Base-by-base conservation (phyloP, 371 early-diverging fungal genomes). In the Rhizoclosmatium hyalinum region DNA sequence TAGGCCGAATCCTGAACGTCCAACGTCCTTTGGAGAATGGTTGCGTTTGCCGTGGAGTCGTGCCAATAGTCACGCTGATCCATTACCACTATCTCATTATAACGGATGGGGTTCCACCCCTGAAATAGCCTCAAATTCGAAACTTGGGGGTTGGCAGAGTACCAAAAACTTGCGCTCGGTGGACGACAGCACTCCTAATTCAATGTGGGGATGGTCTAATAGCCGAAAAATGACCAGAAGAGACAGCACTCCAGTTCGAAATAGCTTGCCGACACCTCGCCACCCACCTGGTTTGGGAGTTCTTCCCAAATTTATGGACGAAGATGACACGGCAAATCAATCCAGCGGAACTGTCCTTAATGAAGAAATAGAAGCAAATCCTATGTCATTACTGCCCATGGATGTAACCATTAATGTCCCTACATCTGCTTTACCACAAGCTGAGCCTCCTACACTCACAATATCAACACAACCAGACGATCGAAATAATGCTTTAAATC, bases 41-140 rank as follows among this genome's bases (percentile, higher is more conserved):
- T 58, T 58, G 32, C 32, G 32, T 32, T 32, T 32, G 6, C 58
- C 53, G 0, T 53, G 53, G 53, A n/a, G 53, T 12, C 14, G 53
- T 14, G 17, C 24, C 14, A 64, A 45, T 32, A 64, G 32, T 41
- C 21, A 6, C 19, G 46, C 46, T 41, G 64, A 64, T 10, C 8
- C 12, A 10, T 64, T 64, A 64, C 64, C 64, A 12, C 41, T 64
- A 17, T 41, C 64, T 4, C 64, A 41, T 10, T 43, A 64, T 41
- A 64, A 64, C 46, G 41, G 39, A 19, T 64, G 64, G 64, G 64
- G 46, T 6, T 64, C 64, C 41, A 64, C 64, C 12, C 64, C 64
- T 3, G 64, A 64, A 4, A 39, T 64, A 4, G n/a, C 46, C 17
- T 6, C 10, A 19, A 64, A 43, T 1, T 14, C 55, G 55, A 19